Conservation (phyloP, 306 rosid species). For the Arachis hypogaea region DNA sequence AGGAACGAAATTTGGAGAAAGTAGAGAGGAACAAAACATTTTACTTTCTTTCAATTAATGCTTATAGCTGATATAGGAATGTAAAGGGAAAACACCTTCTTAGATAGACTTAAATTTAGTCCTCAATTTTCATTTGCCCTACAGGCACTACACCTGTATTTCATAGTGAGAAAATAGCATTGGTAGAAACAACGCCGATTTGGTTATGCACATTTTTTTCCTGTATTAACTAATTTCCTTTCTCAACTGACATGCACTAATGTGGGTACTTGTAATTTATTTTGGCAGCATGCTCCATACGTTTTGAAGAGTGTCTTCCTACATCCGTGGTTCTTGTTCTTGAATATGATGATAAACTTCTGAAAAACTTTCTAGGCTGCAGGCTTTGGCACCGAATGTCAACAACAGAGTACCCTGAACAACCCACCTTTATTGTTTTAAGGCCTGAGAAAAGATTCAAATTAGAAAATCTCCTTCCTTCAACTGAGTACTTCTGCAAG, state of each 20-base stretch:
- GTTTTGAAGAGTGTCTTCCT: constrained; percentile 74
- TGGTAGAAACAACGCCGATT: background rate
- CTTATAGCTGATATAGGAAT: background rate
- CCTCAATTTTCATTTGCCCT: constrained; percentile 5
- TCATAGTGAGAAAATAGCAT: constrained; percentile 4
- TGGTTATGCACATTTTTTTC: background rate
- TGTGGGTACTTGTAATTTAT: constrained; percentile 26
- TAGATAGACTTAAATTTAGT: constrained; percentile 13
- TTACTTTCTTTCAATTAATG: constrained; percentile 11
- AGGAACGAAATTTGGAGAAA: background rate
- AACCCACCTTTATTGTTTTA: constrained; percentile 78
- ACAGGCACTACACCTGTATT: background rate
- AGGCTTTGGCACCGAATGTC: constrained; percentile 77
- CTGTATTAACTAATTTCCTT: constrained; percentile 6
- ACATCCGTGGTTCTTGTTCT: constrained; percentile 72
- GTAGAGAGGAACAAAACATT: background rate
- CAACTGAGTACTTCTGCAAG: constrained; percentile 81
- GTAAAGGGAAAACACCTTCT: constrained; percentile 8
- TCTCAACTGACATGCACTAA: constrained; percentile 26
- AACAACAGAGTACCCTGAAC: constrained; percentile 66
- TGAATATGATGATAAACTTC: constrained; percentile 60
- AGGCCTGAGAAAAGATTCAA: constrained; percentile 80
- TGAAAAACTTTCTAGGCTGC: constrained; percentile 72
- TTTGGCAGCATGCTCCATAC: constrained; percentile 67
- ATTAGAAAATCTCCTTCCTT: constrained; percentile 68